These are phyloP conservation scores for Larix sibirica DNA, from an alignment of 83 land plant genomes.

Conservation along the genomic window DNA sequence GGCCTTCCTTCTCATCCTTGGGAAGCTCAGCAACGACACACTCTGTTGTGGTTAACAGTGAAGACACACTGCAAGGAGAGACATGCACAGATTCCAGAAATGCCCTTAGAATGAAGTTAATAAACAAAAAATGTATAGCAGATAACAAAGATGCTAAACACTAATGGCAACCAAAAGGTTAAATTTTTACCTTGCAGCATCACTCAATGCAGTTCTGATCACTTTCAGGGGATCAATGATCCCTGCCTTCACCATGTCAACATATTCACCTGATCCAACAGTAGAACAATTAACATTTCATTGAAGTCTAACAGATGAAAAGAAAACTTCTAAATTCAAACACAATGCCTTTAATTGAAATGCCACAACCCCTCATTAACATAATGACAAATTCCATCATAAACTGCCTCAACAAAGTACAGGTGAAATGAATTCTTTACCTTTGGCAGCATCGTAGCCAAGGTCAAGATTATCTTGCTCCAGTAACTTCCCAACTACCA, in stretches of 20 bases:
- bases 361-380: neutral
- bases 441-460: constrained; percentile 86
- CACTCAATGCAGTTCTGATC: constrained; percentile 71
- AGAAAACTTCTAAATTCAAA: neutral
- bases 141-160: neutral
- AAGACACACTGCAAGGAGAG: constrained; percentile 50
- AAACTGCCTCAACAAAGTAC: neutral
- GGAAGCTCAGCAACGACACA: constrained; percentile 58
- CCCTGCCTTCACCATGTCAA: constrained; percentile 79
- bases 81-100: constrained; percentile 5
- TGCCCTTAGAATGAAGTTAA: neutral
- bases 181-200: constrained; percentile 73
- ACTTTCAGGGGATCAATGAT: constrained; percentile 83
- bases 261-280: constrained; percentile 58
- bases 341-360: neutral
- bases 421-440: constrained; percentile 8
- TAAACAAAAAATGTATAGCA: neutral
- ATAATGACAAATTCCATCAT: neutral
- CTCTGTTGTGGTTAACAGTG: constrained; percentile 71
- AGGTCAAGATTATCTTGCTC: constrained; percentile 66
- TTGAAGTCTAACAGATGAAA: neutral
- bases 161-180: neutral
- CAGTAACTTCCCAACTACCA: constrained; percentile 73
- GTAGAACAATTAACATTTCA: neutral
- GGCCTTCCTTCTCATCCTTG: constrained; percentile 42